Base-by-base conservation (phyloP, 345 rosid genomes). In the Pistacia vera region DNA sequence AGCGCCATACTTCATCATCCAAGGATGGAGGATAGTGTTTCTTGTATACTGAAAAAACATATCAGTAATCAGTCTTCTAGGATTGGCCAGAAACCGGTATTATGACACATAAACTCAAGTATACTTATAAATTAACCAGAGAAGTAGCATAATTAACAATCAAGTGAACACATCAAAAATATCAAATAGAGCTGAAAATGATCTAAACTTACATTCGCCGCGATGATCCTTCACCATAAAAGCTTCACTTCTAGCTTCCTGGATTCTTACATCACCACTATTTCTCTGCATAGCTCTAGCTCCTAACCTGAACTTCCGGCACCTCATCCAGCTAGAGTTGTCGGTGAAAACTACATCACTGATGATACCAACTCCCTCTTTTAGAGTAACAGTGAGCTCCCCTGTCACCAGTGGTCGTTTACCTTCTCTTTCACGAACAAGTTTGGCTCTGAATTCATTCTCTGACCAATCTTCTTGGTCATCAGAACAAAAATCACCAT, bases 211-310 rank as follows among this genome's bases (percentile, higher is more conserved):
- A 96, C 99, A 28, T 77, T 89, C 97, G 68, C 99, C 99, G 0
- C 98, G 88, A 49, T 91, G 95, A 78, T 96, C 99, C 85, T 87
- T 91, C 67, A 93, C 97, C 1, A 75, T 61, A 28, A 96, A 92
- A 4, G 92, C 86, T 76, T 83, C 83, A 25, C 97, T 96, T 68
- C 75, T 82, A 12, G 90, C 98, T 77, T 91, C 98, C 62, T 81
- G 77, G n/a, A 91, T 62, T 73, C 78, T 74, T 20, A 81, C 81
- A 68, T 80, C 93, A 59, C 76, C 81, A 8, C 80, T 55, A 62
- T 16, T 30, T 33, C 62, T 90, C 55, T 78, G 86, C 58, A 79
- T 38, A 14, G 81, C 58, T 55, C 74, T 85, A 69, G 90, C 99
- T 48, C 97, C 99, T 70, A 96, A 58, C 78, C 93, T 83, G 82